Evolutionary conservation across 257 asterid species (phyloP), one percentile per base, ranked within the genome.

Genomic region (Eucommia ulmoides): DNA sequence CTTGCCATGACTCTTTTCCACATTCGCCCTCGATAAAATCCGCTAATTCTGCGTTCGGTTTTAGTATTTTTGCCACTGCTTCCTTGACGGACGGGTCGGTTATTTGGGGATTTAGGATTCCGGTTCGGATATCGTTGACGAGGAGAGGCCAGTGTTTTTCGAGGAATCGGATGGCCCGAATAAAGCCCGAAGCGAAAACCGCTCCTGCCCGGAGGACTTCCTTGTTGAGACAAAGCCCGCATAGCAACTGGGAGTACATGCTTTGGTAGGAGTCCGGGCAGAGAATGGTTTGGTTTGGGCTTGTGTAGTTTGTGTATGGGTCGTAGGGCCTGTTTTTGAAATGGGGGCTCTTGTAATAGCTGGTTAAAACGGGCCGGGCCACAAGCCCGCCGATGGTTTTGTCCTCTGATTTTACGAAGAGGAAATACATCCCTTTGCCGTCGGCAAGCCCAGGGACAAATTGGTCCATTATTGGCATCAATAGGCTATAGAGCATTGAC

Each of bases 241-340:
- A 72, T 6, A 72, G 75, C 75, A 72, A 67, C 41, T 72, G 79
- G 45, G 75, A 60, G 17, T 72, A 72, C 79, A 72, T 64, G 58
- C 79, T 72, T 17, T 72, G 75, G 64, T 64, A 67, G 18, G 68
- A 60, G 35, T 72, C 79, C 6, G 60, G 38, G 29, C 79, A 72
- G 7, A 72, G 62, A 35, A 72, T 53, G 48, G 75, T 22, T 33
- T 67, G 75, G 20, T 53, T 64, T 38, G 79, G 79, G 57, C 72
- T 67, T 10, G 79, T 72, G 23, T 59, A 63, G 63, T 72, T 67
- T 51, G 74, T 67, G 72, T 72, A 67, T 18, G 68, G 69, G 48
- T 64, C 69, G 14, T 33, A 49, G 1, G 69, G 72, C 14, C 72
- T 53, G 23, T 67, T 45, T 22, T 60, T 72, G 33, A 67, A 67